phyloP scores from a whole-genome alignment of 169 alveolate genomes.

The Plasmodium cynomolgi region DNA sequence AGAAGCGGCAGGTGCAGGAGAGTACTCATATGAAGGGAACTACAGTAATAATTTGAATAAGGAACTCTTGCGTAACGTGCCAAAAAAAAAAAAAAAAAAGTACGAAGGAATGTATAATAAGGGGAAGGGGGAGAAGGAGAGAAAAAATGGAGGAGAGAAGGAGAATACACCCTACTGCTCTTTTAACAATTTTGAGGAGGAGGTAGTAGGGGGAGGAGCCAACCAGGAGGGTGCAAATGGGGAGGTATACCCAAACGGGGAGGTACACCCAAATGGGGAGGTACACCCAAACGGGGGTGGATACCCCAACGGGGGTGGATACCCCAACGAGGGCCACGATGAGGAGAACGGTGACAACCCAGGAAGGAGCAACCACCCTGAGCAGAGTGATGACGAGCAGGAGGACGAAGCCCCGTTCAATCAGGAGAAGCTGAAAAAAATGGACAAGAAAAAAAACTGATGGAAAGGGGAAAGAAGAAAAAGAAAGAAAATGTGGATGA shows the following conservation, averaged over 20 bases:
- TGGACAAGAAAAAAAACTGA: conserved; percentile 32
- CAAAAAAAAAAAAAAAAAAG: conserved; percentile 37
- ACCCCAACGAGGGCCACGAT: neutral
- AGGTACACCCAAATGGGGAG: neutral
- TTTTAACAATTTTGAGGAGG: conserved; percentile 29
- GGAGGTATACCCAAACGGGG: neutral
- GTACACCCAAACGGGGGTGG: neutral
- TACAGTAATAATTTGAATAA: neutral
- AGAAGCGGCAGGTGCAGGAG: neutral
- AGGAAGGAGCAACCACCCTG: neutral
- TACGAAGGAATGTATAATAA: neutral
- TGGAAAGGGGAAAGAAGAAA: conserved; percentile 35
- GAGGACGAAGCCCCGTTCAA: conserved; percentile 4
- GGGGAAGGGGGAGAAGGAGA: neutral
- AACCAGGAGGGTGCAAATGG: neutral
- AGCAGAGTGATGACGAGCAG: neutral
- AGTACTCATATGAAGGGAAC: neutral
- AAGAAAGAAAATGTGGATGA: conserved; percentile 26
- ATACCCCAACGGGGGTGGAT: neutral
- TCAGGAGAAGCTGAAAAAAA: conserved; percentile 38
- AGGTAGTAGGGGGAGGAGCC: neutral
- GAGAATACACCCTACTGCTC: conserved; percentile 47
- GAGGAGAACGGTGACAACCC: neutral
- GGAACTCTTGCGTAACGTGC: neutral
- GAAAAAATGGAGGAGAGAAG: neutral